Evolutionary conservation across 257 asterid genomes (phyloP).

Genomic region (Solanum piurae): DNA sequence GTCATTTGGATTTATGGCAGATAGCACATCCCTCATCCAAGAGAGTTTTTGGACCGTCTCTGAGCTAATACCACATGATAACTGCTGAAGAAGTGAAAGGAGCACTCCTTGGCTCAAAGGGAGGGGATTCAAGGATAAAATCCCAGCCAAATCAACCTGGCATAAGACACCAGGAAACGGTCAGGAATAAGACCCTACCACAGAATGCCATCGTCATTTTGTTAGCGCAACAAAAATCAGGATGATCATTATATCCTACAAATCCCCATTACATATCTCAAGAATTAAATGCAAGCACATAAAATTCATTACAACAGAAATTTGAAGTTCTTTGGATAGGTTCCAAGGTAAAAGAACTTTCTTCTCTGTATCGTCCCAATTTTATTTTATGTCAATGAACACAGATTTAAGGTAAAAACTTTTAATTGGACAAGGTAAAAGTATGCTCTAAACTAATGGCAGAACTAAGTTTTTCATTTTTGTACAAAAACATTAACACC

Average conservation of each 20-base stretch:
- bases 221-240: neutral
- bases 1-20: slow-evolving; percentile 73
- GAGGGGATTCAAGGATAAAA: slow-evolving; percentile 57
- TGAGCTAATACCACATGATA: slow-evolving; percentile 66
- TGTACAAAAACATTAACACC: neutral
- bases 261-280: neutral
- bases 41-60: slow-evolving; percentile 57
- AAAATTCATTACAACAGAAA: neutral
- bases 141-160: slow-evolving; percentile 71
- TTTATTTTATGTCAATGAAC: neutral
- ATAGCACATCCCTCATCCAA: slow-evolving; percentile 82
- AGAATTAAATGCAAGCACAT: neutral
- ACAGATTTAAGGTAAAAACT: neutral
- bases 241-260: neutral
- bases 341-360: neutral
- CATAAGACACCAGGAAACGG: neutral
- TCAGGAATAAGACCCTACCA: neutral
- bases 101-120: slow-evolving; percentile 96
- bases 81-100: slow-evolving; percentile 82
- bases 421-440: neutral
- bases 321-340: neutral
- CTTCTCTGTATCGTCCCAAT: neutral
- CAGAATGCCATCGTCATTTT: neutral
- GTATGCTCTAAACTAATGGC: neutral
- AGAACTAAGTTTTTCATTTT: neutral